Evolutionary conservation across 2,329 filamentous ascomycete genomes (phyloP).

Genomic region (Monilinia polystroma): DNA sequence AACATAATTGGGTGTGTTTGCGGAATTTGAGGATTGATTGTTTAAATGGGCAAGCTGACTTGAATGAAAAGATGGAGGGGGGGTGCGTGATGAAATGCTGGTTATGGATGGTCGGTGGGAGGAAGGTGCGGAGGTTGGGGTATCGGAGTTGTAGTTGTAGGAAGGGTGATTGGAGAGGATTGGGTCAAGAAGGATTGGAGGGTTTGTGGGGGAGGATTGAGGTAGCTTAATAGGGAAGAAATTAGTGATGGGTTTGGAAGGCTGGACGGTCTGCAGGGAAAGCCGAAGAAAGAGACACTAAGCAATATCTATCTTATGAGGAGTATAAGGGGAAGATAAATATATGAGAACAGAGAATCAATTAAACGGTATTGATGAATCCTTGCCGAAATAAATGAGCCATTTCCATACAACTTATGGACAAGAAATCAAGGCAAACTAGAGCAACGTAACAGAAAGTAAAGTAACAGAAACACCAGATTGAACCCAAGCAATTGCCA

Average conservation of each 20-base stretch:
- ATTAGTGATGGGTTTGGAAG: background rate
- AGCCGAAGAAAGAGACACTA: background rate
- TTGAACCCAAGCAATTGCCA: background rate
- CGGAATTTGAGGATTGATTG: slow-evolving; percentile 31
- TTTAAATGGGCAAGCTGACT: slow-evolving; percentile 25
- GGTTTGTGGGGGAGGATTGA: slow-evolving; percentile 30
- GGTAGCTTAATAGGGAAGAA: slow-evolving; percentile 28
- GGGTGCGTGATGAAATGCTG: slow-evolving; percentile 13
- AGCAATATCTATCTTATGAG: background rate
- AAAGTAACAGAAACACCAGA: background rate
- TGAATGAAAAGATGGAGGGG: slow-evolving; percentile 29
- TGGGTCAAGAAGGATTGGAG: slow-evolving; percentile 31
- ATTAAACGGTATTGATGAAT: background rate
- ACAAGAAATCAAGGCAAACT: background rate
- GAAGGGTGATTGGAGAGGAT: slow-evolving; percentile 26
- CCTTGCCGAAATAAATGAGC: background rate
- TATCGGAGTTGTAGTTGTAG: slow-evolving; percentile 35
- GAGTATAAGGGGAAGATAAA: background rate
- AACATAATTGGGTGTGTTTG: background rate
- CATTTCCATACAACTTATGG: background rate
- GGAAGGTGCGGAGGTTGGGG: slow-evolving; percentile 29
- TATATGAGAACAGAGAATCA: background rate
- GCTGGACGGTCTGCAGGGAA: background rate
- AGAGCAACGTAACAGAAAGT: background rate
- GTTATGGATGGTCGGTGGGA: slow-evolving; percentile 19